Base-by-base conservation (phyloP, 192 early-diverging fungal species). In the Fimicolochytrium jonesii region DNA sequence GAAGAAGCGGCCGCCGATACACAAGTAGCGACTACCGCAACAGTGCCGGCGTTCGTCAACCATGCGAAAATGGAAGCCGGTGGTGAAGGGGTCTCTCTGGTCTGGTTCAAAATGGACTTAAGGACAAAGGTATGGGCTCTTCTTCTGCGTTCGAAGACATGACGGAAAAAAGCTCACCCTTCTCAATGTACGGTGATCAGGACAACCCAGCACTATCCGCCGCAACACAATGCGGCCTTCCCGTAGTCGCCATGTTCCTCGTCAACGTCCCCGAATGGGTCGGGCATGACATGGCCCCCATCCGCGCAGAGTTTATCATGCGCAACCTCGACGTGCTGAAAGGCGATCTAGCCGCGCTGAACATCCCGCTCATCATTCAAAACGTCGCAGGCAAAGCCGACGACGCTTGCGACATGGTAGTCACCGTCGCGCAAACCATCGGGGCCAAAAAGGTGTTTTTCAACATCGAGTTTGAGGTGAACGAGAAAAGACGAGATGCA, bases 391-490 rank as follows among this genome's bases (percentile, higher is more conserved):
- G 76, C 6, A 45, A 37, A 1, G 41, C 43, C 0, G 31, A 32
- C 2, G 34, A 44, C 18, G 57, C 71, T 32, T 62, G 83, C n/a
- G 52, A 55, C 1, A 20, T 75, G 11, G 51, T 88, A 0, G 52
- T 56, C 22, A 69, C 69, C 0, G 41, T 64, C 22, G 68, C 63
- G 42, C 50, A 56, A 13, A 36, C 50, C 5, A 15, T 72, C 25
- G 64, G 64, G 29, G 70, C 77, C 11, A 61, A 54, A 17, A 54
- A 78, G 23, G 48, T 86, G 29, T 77, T 68, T 41, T 77, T 69
- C 56, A 88, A 86, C 59, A 32, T 44, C 1, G 87, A 88, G 55
- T 80, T 78, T 35, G 77, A 84, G 52, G 71, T 79, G 10, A 67
- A 86, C 50, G 83, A 84, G 45, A 36, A 17, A 36, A 46, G 52